Evolutionary conservation across 1,139 yeast genomes (phyloP).

Genomic region (Yamadazyma songkhlaensis): DNA sequence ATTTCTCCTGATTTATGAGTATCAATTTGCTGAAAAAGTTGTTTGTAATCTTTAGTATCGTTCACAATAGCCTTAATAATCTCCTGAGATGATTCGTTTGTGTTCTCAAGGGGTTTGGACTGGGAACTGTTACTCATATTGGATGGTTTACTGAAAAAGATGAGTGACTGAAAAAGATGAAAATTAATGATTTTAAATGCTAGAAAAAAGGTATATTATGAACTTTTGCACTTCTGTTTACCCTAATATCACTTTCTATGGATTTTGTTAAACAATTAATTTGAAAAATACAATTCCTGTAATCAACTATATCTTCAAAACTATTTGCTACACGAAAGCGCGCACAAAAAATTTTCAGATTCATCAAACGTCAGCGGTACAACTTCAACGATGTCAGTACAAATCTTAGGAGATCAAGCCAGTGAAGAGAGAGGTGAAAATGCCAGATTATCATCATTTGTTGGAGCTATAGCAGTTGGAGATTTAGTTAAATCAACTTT

Average conservation of each 20-base stretch:
- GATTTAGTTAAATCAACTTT: slow-evolving; percentile 93
- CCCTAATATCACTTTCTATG: too few species aligned
- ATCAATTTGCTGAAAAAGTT: slow-evolving; percentile 50
- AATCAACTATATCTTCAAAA: slow-evolving; percentile 4
- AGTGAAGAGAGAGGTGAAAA: slow-evolving; percentile 97
- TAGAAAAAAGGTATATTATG: too few species aligned
- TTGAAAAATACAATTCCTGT: too few species aligned
- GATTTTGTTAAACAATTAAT: too few species aligned
- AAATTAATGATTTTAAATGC: not conserved
- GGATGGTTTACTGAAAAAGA: too few species aligned
- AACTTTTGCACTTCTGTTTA: too few species aligned
- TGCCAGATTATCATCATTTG: slow-evolving; percentile 95
- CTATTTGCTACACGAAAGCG: slow-evolving; percentile 2
- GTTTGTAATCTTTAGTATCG: slow-evolving; percentile 23
- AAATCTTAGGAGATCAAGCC: slow-evolving; percentile 95
- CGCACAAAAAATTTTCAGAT: slow-evolving; percentile 1
- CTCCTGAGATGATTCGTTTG: not conserved
- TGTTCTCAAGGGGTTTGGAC: too few species aligned
- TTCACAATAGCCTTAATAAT: slow-evolving; percentile 3
- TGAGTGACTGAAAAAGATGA: too few species aligned
- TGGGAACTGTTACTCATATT: too few species aligned
- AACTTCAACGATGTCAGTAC: too few species aligned
- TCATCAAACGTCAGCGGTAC: too few species aligned
- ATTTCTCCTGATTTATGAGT: slow-evolving; percentile 52
- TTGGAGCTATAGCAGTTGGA: slow-evolving; percentile 98